A percentile compares a stretch with the other conserved stretches of the same genome.
These are phyloP conservation scores for Rhypophila decipiens DNA, from an alignment of 495 filamentous ascomycete genomes.

Conservation along the genomic window DNA sequence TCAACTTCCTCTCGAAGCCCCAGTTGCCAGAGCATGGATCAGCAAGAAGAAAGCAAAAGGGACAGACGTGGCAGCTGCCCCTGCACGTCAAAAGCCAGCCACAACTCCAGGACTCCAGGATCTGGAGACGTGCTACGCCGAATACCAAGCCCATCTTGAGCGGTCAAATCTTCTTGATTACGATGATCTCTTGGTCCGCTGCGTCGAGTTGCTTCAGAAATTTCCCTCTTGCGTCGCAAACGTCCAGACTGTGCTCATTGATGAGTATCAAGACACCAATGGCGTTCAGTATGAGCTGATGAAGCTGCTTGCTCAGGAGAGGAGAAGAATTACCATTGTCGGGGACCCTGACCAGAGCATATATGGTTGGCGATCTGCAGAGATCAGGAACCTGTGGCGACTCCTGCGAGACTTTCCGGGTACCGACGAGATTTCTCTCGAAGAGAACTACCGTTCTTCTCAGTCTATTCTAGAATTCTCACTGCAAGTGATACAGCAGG, in stretches of 20 bases:
- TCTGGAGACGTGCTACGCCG: constrained; percentile 65
- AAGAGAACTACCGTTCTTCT: constrained; percentile 94
- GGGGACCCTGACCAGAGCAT: constrained; percentile 98
- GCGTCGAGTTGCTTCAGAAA: constrained; percentile 69
- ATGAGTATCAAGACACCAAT: constrained; percentile 99
- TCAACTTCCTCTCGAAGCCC: constrained; percentile 61
- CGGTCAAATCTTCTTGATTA: constrained; percentile 86
- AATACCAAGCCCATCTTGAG: constrained; percentile 70
- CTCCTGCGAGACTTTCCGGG: constrained; percentile 72
- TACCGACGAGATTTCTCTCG: constrained; percentile 76
- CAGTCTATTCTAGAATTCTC: constrained; percentile 80
- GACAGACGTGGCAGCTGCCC: constrained; percentile 20
- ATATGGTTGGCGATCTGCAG: constrained; percentile 95
- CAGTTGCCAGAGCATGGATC: constrained; percentile 64
- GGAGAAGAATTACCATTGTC: constrained; percentile 80
- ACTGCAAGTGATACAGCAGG: constrained; percentile 86
- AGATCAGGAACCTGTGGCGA: constrained; percentile 79
- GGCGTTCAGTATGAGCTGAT: constrained; percentile 92
- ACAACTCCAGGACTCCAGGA: constrained; percentile 47
- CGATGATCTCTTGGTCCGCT: constrained; percentile 84
- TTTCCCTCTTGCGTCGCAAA: constrained; percentile 85
- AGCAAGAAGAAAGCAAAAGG: constrained; percentile 81
- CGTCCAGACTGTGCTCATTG: constrained; percentile 86
- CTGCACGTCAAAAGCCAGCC: constrained; percentile 14
- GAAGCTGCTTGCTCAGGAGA: constrained; percentile 71